Evolutionary conservation across 2,329 filamentous ascomycete genomes (phyloP).

Genomic region (Cladosporium sp.): DNA sequence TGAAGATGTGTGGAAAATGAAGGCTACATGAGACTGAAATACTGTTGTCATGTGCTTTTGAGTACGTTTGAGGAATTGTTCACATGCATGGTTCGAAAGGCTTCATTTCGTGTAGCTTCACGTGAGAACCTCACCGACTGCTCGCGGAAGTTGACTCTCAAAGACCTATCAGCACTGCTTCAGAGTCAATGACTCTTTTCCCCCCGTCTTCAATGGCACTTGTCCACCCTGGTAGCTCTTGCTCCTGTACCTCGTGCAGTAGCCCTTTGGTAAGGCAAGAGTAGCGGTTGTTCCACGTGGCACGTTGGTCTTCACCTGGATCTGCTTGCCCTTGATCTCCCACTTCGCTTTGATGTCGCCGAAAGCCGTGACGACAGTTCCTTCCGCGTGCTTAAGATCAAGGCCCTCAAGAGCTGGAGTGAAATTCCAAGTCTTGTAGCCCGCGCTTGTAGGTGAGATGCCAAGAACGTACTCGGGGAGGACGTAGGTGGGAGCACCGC

Average conservation of each 20-base stretch:
- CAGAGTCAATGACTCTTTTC: not conserved
- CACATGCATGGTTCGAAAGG: too few relatives aligned
- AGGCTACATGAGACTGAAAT: not conserved
- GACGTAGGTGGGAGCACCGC: slow-evolving; percentile 48
- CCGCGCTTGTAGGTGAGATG: slow-evolving; percentile 28
- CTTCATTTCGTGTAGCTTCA: not conserved
- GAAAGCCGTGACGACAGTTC: slow-evolving; percentile 31
- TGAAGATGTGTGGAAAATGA: too few relatives aligned
- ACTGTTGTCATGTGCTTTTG: not conserved
- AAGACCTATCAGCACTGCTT: not conserved
- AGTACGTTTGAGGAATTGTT: too few relatives aligned
- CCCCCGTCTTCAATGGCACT: slow-evolving; percentile 2
- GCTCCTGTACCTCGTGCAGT: slow-evolving; percentile 1
- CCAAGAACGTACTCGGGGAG: slow-evolving; percentile 41
- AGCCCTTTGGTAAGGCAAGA: slow-evolving; percentile 8
- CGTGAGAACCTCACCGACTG: not conserved
- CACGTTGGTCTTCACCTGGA: slow-evolving; percentile 1
- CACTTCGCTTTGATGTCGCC: slow-evolving; percentile 28
- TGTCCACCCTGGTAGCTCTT: not conserved
- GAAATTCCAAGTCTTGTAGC: slow-evolving; percentile 34
- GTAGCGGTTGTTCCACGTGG: slow-evolving; percentile 2
- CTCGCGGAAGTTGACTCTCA: not conserved
- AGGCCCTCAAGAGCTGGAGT: slow-evolving; percentile 31
- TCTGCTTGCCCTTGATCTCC: slow-evolving; percentile 21
- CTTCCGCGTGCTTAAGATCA: slow-evolving; percentile 31